phyloP scores from a whole-genome alignment of 192 early-diverging fungal genomes.

The Phycomyces blakesleeanus region DNA sequence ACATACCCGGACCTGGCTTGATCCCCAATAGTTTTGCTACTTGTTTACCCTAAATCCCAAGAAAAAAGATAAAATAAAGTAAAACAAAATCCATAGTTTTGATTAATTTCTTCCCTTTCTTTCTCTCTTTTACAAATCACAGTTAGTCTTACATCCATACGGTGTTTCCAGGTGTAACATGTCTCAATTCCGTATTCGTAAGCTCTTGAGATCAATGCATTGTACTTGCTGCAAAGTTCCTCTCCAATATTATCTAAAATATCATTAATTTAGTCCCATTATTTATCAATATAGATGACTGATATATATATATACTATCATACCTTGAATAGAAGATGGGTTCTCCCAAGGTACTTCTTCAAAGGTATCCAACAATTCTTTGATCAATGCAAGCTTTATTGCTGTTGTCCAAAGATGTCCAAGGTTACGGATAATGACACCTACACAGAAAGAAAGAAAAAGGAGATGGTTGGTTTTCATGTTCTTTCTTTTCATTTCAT shows the following conservation, averaged over 20 bases:
- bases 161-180: conserved; percentile 44
- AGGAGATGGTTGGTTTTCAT: too few relatives aligned
- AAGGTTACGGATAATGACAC: conserved; percentile 58
- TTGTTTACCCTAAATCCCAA: conserved; percentile 63
- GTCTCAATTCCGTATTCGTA: conserved; percentile 39
- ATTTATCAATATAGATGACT: background rate
- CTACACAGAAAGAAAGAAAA: too few relatives aligned
- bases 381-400: conserved; percentile 45
- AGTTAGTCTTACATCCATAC: conserved; percentile 42
- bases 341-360: conserved; percentile 4
- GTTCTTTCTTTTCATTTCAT: too few relatives aligned
- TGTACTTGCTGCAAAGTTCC: conserved; percentile 27
- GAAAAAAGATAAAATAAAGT: background rate
- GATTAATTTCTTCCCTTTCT: too few relatives aligned
- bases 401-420: conserved; percentile 52
- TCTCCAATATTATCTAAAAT: background rate
- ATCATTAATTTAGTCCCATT: too few relatives aligned
- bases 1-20: conserved; percentile 68
- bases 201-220: conserved; percentile 29
- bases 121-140: too few relatives aligned
- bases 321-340: background rate
- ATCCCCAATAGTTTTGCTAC: conserved; percentile 59
- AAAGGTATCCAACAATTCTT: conserved; percentile 38
- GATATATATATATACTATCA: background rate
- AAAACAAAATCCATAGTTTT: background rate